These are phyloP conservation scores for Psidium guajava DNA, from an alignment of 345 rosid species.

Conservation along the genomic window DNA sequence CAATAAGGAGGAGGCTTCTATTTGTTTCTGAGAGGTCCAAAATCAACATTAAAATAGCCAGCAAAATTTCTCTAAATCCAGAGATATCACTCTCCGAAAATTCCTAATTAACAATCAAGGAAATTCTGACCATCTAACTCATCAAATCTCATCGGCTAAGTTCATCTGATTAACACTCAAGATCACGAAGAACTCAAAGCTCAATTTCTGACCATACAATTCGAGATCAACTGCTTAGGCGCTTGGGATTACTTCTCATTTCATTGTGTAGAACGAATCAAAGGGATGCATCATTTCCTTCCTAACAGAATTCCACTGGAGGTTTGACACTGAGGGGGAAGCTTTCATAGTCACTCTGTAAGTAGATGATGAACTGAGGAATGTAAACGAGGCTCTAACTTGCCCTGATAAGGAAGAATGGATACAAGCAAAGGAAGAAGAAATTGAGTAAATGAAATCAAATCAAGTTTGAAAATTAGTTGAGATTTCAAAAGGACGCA, in stretches of 20 bases:
- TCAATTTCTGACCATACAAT: background rate
- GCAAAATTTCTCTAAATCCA: background rate
- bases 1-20: background rate
- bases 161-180: background rate
- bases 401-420: no score
- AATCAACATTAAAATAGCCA: background rate
- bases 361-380: fast-evolving
- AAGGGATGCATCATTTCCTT: background rate
- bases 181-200: background rate
- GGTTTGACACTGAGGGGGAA: no score
- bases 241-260: background rate
- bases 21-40: background rate
- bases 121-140: background rate
- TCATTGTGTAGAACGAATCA: background rate
- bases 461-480: fast-evolving
- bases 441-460: background rate
- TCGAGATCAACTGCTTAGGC: background rate
- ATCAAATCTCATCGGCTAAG: background rate
- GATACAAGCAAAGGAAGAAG: background rate
- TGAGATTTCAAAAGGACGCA: fast-evolving
- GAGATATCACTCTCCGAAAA: background rate
- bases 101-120: background rate
- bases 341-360: fast-evolving
- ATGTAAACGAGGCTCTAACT: background rate
- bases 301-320: background rate